Percentiles rank a stretch among this genome's conserved stretches.
Evolutionary conservation across 176 grass and related monocot species (phyloP).

Genomic region (Paspalum vaginatum): DNA sequence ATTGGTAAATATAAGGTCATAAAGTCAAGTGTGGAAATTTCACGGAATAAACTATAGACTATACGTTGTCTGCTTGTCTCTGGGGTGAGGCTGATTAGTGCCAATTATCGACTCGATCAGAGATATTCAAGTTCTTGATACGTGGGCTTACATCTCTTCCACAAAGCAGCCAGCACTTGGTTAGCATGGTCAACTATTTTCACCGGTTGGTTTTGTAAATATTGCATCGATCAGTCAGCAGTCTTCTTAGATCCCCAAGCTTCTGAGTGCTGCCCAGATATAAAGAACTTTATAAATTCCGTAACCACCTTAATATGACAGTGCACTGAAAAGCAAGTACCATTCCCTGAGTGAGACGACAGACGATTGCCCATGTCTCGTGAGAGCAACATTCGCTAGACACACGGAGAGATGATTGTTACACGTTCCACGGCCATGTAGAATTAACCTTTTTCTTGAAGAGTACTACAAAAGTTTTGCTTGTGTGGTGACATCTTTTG

Average conservation of each 20-base stretch:
- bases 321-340: conserved; percentile 26
- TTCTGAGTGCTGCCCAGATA: not conserved
- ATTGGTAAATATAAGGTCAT: too few relatives aligned
- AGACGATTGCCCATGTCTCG: not conserved
- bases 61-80: too few relatives aligned
- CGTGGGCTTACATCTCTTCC: not conserved
- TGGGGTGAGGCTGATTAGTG: too few relatives aligned
- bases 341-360: not conserved
- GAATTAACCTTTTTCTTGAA: conserved; percentile 27
- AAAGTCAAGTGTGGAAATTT: too few relatives aligned
- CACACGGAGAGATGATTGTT: conserved; percentile 14
- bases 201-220: not conserved
- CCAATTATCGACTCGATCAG: too few relatives aligned
- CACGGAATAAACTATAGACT: too few relatives aligned
- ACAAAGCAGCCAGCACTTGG: not conserved
- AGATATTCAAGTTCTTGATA: too few relatives aligned
- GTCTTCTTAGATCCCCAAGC: conserved; percentile 5
- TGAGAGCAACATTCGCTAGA: conserved; percentile 3
- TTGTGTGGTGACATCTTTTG: conserved; percentile 41
- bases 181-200: not conserved
- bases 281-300: not conserved
- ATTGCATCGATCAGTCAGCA: not conserved
- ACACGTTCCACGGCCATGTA: conserved; percentile 34
- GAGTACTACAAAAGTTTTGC: conserved; percentile 38
- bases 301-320: not conserved